Percentiles rank a stretch among this genome's conserved stretches.
Conservation (phyloP, 345 rosid species). For the Punica granatum region DNA sequence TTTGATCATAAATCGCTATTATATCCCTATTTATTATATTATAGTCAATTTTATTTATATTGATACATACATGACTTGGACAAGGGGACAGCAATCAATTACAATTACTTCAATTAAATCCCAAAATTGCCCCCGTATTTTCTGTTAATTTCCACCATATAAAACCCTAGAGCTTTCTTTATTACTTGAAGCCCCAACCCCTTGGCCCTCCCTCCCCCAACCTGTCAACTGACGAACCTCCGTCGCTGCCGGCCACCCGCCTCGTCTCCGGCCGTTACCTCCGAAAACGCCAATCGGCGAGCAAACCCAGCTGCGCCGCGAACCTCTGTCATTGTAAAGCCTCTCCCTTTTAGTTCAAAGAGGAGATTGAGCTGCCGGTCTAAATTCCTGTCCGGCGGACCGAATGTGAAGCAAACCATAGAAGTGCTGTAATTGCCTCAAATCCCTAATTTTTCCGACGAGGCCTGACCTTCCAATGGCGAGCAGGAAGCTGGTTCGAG, state of each 20-base stretch:
- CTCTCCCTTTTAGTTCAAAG: neutral
- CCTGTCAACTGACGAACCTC: neutral
- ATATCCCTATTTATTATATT: too few relatives aligned
- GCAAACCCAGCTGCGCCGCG: neutral
- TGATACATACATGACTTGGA: neutral
- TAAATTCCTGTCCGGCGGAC: neutral
- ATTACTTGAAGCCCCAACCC: neutral
- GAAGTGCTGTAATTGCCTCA: neutral
- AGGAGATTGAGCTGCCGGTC: neutral
- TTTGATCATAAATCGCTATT: too few relatives aligned
- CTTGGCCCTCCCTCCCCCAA: neutral
- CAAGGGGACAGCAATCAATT: neutral
- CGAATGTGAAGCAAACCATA: neutral
- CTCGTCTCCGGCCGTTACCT: neutral
- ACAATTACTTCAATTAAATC: neutral
- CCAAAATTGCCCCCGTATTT: neutral
- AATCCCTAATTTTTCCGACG: neutral
- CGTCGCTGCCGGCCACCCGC: conserved; percentile 4
- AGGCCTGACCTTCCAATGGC: conserved; percentile 39
- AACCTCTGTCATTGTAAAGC: neutral
- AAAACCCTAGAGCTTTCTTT: neutral
- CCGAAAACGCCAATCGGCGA: neutral
- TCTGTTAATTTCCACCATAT: neutral
- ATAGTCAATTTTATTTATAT: too few relatives aligned
- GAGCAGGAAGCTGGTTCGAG: conserved; percentile 67